Base-by-base conservation (phyloP, 139 green algal genomes). In the Chlamydomonas eustigma region DNA sequence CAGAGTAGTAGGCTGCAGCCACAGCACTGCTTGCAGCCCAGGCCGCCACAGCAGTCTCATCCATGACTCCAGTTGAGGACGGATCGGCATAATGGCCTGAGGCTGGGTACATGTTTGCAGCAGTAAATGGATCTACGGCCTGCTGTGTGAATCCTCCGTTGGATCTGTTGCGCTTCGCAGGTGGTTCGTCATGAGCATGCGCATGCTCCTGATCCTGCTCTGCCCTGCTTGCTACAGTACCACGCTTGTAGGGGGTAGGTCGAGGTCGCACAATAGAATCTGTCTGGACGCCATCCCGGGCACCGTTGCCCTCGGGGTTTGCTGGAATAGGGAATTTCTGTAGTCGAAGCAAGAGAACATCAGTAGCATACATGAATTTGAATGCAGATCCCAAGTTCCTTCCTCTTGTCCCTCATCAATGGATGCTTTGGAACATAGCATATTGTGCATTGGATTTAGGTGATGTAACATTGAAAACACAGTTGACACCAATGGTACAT, bases 241-340 rank as follows among this genome's bases (percentile, higher is more conserved):
- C 12, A 28, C 22, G 52, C 52, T 31, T 68, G 12, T 68, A 37
- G 12, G n/a, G n/a, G n/a, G n/a, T 68, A 22, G 52, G 52, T 25
- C 52, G 52, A 4, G 52, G 12, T 58, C 44, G 44, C 44, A 18
- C 12, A 18, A 58, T 58, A 18, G 44, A 58, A 12, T 58, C 44
- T 68, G 34, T 4, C 6, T 28, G n/a, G 12, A 8, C 52, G 34
- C 52, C 52, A 68, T 68, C 52, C 52, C 52, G 52, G 52, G 68
- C 68, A 28, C 68, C 68, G 68, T 63, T 75, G 68, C 68, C 68
- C 4, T 32, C 24, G 35, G 68, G 68, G 68, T 75, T 31, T 2
- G 22, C 24, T 38, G 68, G 68, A 33, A 75, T 63, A 38, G 68
- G 68, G 68, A 75, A 75, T 5, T 63, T 34, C 68, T 75, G 65